Conservation (phyloP, 2,329 filamentous ascomycete genomes). For the Magnaporthiopsis incrustans region DNA sequence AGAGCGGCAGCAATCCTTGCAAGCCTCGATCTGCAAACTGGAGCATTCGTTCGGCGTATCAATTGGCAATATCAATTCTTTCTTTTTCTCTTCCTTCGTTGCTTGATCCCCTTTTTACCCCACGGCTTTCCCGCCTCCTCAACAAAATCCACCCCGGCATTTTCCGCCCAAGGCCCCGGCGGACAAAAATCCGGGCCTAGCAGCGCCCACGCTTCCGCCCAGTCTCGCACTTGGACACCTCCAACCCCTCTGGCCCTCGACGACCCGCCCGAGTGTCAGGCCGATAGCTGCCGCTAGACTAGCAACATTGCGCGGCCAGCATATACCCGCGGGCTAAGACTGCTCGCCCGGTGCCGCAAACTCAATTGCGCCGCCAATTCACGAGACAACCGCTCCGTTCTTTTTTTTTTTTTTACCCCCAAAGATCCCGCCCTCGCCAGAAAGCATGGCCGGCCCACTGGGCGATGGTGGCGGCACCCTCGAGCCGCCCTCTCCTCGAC, state of each 20-base stretch:
- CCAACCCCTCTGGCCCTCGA: neutral
- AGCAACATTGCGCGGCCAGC: neutral
- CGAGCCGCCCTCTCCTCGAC: slow-evolving; percentile 11
- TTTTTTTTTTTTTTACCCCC: too few relatives aligned
- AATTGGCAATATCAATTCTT: neutral
- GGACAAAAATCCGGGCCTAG: neutral
- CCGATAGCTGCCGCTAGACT: neutral
- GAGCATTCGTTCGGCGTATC: neutral
- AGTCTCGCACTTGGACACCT: neutral
- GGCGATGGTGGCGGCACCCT: neutral
- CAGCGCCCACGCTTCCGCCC: neutral
- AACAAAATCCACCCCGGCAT: neutral
- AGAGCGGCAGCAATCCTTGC: neutral
- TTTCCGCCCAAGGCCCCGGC: too few relatives aligned
- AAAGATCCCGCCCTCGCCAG: neutral
- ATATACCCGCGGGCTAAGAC: neutral
- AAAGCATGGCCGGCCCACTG: neutral
- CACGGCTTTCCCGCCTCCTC: neutral
- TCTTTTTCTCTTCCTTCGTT: neutral
- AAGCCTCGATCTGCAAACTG: neutral
- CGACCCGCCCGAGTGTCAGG: neutral
- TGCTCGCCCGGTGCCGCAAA: neutral
- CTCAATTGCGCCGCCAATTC: neutral
- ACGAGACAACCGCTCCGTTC: neutral
- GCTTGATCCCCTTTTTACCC: neutral